Percentiles rank a stretch among this genome's conserved stretches.
Conservation (phyloP, 768 basidiomycete genomes). For the Boletales sp. region DNA sequence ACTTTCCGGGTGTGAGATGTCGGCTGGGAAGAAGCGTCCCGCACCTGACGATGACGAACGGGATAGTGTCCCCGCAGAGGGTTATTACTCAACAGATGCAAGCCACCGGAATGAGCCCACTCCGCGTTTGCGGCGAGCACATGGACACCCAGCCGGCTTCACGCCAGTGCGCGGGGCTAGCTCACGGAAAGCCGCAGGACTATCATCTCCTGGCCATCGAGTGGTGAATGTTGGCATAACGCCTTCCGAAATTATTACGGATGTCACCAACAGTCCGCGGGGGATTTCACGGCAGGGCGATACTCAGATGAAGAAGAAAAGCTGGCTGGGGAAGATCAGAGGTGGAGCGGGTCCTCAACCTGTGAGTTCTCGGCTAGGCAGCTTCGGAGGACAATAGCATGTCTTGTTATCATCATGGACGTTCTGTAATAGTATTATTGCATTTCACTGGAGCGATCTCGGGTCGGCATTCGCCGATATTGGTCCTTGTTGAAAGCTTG, state of each 20-base stretch:
- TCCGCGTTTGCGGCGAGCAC: constrained; percentile 60
- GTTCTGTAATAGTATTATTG: constrained; percentile 11
- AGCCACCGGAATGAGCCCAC: constrained; percentile 40
- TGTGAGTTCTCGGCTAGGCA: constrained; percentile 16
- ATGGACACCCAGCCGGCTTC: constrained; percentile 61
- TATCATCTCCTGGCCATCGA: constrained; percentile 49
- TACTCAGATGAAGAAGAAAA: constrained; percentile 44
- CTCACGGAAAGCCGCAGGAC: constrained; percentile 27
- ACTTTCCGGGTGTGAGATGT: constrained; percentile 33
- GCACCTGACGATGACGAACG: constrained; percentile 77
- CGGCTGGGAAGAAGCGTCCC: constrained; percentile 64
- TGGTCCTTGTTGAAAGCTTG: too few species aligned
- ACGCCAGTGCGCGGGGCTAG: constrained; percentile 61
- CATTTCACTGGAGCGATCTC: neutral
- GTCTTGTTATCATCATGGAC: constrained; percentile 10
- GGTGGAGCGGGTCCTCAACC: constrained; percentile 31
- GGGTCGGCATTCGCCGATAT: constrained; percentile 19
- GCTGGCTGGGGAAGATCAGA: constrained; percentile 73
- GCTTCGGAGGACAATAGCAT: constrained; percentile 24
- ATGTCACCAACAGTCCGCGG: constrained; percentile 69
- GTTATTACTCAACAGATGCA: constrained; percentile 46
- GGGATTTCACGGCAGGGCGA: constrained; percentile 20
- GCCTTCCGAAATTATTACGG: constrained; percentile 36
- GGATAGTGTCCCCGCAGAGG: constrained; percentile 60
- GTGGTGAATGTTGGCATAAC: constrained; percentile 37